Evolutionary conservation across 176 grass and related monocot species (phyloP).

Genomic region (Rhynchospora tenuis): DNA sequence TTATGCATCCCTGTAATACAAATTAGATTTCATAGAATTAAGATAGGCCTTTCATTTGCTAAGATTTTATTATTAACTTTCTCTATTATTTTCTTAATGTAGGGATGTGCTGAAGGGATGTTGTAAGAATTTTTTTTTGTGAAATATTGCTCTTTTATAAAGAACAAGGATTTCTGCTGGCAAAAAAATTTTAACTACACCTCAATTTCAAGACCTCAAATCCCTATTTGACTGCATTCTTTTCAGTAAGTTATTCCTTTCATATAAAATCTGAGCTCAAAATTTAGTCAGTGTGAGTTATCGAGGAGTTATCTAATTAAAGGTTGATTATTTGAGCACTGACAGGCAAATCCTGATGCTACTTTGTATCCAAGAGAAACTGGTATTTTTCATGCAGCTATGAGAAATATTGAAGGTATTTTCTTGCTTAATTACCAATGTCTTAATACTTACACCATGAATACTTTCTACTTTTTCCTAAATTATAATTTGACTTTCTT

Average conservation of each 20-base stretch:
- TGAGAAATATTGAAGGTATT: constrained; percentile 71
- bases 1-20: too few species aligned
- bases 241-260: constrained; percentile 29
- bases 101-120: too few species aligned
- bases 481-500: neutral
- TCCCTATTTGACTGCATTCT: constrained; percentile 69
- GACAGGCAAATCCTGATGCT: constrained; percentile 72
- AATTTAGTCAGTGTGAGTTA: too few species aligned
- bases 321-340: neutral
- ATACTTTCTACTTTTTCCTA: neutral
- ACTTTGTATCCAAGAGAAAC: constrained; percentile 67
- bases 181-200: neutral
- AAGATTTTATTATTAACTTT: too few species aligned
- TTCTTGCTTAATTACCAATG: neutral
- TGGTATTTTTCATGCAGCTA: constrained; percentile 43
- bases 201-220: constrained; percentile 10
- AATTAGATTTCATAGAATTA: too few species aligned
- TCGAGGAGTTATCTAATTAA: neutral
- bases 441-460: too few species aligned
- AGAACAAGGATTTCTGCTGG: too few species aligned
- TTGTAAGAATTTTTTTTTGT: too few species aligned
- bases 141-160: too few species aligned
- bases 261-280: neutral
- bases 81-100: too few species aligned
- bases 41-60: too few species aligned